phyloP scores from a whole-genome alignment of 2,329 filamentous ascomycete species.

The Bretziella fagacearum region DNA sequence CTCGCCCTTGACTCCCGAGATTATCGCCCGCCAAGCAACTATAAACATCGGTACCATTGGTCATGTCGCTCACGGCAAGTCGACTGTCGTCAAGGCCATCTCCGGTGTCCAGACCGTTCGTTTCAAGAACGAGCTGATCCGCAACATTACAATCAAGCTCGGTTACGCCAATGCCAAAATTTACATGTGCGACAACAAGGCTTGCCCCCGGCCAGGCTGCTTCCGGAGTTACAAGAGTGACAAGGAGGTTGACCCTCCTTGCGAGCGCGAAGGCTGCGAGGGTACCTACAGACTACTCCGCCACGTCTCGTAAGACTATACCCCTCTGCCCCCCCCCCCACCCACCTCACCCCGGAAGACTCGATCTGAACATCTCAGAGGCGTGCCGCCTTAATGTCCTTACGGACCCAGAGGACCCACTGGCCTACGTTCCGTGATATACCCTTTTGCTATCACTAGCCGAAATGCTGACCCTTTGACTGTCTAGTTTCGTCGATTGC shows the following conservation, averaged over 20 bases:
- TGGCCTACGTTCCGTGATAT: no score
- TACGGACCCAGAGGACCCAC: background rate
- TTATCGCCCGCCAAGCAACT: conserved; percentile 92
- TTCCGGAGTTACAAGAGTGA: conserved; percentile 97
- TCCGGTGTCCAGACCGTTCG: conserved; percentile 96
- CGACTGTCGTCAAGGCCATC: conserved; percentile 96
- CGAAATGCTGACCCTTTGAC: conserved; percentile 17
- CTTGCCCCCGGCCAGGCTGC: conserved; percentile 86
- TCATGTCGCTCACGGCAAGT: conserved; percentile 97
- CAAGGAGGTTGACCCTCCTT: conserved; percentile 93
- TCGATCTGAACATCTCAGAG: no score
- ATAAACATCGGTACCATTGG: conserved; percentile 99
- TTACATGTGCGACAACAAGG: conserved; percentile 89
- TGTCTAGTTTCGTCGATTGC: conserved; percentile 78
- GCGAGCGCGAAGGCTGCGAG: conserved; percentile 78
- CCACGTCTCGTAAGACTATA: conserved; percentile 66
- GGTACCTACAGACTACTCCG: conserved; percentile 78
- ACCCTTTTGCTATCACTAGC: background rate
- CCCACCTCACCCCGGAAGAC: no score
- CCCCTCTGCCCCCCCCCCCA: no score
- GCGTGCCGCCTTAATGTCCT: no score
- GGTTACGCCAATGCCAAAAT: conserved; percentile 99
- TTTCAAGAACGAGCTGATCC: conserved; percentile 98
- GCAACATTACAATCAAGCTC: conserved; percentile 99
- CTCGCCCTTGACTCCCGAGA: conserved; percentile 80